Percentiles rank a stretch among this genome's conserved stretches.
Evolutionary conservation across 768 basidiomycete genomes (phyloP).

Genomic region (Rhizopogon sp.): DNA sequence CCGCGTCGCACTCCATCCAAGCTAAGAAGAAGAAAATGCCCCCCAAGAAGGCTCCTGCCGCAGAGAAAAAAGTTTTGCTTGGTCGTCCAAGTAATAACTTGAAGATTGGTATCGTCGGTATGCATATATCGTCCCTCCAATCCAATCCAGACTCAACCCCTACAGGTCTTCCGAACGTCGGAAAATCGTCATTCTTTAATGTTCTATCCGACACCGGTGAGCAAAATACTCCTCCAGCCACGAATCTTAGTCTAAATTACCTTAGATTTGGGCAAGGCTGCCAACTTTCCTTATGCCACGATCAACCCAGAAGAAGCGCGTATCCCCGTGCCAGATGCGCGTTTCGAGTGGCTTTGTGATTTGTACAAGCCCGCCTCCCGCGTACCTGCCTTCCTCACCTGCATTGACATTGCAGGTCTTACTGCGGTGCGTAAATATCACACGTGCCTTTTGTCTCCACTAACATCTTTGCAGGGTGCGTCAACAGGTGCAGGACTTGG

Average conservation of each 20-base stretch:
- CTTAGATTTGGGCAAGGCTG: slow-evolving; percentile 84
- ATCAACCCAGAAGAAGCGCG: slow-evolving; percentile 96
- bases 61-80: slow-evolving; percentile 82
- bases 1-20: slow-evolving; percentile 30
- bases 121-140: slow-evolving; percentile 30
- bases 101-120: slow-evolving; percentile 98
- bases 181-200: slow-evolving; percentile 99
- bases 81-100: slow-evolving; percentile 96
- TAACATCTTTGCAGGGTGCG: slow-evolving; percentile 58
- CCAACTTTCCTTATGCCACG: slow-evolving; percentile 95
- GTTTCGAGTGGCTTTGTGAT: slow-evolving; percentile 93
- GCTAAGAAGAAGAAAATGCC: slow-evolving; percentile 79
- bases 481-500: slow-evolving; percentile 98
- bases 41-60: slow-evolving; percentile 75
- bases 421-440: slow-evolving; percentile 66
- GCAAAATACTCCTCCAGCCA: slow-evolving; percentile 14
- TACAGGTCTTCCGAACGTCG: slow-evolving; percentile 89
- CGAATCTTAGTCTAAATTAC: slow-evolving; percentile 5
- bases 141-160: slow-evolving; percentile 2
- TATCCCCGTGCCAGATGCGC: slow-evolving; percentile 88
- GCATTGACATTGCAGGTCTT: slow-evolving; percentile 97
- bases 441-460: slow-evolving; percentile 5
- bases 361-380: slow-evolving; percentile 84
- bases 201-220: slow-evolving; percentile 84
- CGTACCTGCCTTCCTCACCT: slow-evolving; percentile 93